Percentiles rank a stretch among this genome's conserved stretches.
phyloP scores from a whole-genome alignment of 1,284 basidiomycete species.

The Trametes hirsuta region DNA sequence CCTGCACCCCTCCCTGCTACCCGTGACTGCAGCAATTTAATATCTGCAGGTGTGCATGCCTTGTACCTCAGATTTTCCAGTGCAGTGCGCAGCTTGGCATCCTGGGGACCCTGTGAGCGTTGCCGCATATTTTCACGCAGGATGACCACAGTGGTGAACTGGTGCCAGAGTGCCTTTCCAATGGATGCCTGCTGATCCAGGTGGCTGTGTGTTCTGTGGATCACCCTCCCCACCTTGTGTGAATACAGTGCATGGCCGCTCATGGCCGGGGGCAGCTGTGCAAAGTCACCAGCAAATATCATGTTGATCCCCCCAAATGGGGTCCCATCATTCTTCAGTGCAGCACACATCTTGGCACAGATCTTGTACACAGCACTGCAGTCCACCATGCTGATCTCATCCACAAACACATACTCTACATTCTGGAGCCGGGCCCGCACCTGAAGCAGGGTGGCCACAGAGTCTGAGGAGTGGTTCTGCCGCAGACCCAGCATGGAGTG shows the following conservation, averaged over 20 bases:
- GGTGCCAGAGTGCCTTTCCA: too few relatives aligned
- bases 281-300: conserved; percentile 35
- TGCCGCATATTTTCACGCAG: too few relatives aligned
- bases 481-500: conserved; percentile 45
- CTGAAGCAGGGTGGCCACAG: conserved; percentile 1
- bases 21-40: too few relatives aligned
- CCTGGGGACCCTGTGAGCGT: too few relatives aligned
- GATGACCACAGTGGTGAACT: too few relatives aligned
- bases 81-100: too few relatives aligned
- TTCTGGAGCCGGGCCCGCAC: conserved; percentile 25
- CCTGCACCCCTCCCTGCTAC: too few relatives aligned
- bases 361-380: conserved; percentile 34
- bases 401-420: conserved; percentile 41
- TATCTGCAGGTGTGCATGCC: too few relatives aligned
- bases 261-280: conserved; percentile 31
- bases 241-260: conserved; percentile 25
- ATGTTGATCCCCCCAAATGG: conserved; percentile 32
- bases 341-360: conserved; percentile 13
- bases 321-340: conserved; percentile 10
- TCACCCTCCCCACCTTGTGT: conserved; percentile 9
- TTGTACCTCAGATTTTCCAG: too few relatives aligned
- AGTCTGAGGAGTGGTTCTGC: neutral
- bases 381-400: conserved; percentile 43
- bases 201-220: neutral
- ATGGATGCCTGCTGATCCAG: too few relatives aligned